Conservation (phyloP, 441 rosid genomes). For the Populus hybrid region DNA sequence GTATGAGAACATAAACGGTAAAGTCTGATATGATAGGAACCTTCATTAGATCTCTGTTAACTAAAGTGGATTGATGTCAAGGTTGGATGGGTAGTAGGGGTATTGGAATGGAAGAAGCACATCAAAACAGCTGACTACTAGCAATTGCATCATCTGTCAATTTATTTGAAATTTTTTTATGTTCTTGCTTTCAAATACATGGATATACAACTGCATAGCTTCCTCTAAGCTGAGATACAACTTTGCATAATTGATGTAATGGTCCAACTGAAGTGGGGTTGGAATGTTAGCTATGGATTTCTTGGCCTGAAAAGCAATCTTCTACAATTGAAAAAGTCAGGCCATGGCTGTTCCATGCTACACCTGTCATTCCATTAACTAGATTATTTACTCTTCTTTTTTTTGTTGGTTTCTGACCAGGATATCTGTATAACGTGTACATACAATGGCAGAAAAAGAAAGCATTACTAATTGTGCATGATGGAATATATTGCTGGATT, state of each 20-base stretch:
- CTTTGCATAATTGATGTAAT: neutral
- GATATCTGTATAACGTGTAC: neutral
- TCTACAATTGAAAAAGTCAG: neutral
- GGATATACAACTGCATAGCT: neutral
- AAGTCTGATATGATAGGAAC: neutral
- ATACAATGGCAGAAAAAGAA: neutral
- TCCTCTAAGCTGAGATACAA: neutral
- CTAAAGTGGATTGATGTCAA: neutral
- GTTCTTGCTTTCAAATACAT: neutral
- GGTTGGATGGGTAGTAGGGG: neutral
- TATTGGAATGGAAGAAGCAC: neutral
- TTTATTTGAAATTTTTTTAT: neutral
- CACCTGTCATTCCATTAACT: neutral
- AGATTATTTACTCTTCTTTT: neutral
- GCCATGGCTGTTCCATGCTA: neutral
- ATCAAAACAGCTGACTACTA: constrained; percentile 1
- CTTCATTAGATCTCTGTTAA: neutral
- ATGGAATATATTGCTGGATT: neutral
- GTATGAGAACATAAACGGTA: neutral
- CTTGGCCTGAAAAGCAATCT: neutral
- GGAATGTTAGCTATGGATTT: neutral
- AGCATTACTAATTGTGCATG: neutral
- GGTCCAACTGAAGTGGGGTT: neutral
- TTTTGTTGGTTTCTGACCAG: neutral
- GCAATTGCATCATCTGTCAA: neutral